Evolutionary conservation across 2,329 filamentous ascomycete species (phyloP).

Genomic region (Microcyclosporella mali): DNA sequence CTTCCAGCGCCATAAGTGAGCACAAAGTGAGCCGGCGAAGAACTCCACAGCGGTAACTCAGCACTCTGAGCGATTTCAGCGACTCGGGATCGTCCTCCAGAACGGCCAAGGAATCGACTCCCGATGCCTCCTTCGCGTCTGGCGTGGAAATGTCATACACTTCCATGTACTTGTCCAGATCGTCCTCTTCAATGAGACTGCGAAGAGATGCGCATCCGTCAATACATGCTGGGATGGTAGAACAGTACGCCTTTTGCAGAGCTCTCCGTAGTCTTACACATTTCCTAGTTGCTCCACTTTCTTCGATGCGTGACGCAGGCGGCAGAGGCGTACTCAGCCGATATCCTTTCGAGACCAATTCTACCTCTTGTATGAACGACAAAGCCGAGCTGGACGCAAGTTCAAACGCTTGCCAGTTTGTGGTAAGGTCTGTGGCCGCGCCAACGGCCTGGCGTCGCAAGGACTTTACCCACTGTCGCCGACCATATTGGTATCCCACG

Average conservation of each 20-base stretch:
- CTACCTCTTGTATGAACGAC: slow-evolving; percentile 86
- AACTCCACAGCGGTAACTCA: slow-evolving; percentile 66
- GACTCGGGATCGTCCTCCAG: slow-evolving; percentile 70
- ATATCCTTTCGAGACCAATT: slow-evolving; percentile 86
- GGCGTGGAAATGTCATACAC: slow-evolving; percentile 46
- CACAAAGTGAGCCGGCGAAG: slow-evolving; percentile 81
- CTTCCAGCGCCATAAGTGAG: slow-evolving; percentile 80
- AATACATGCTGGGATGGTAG: slow-evolving; percentile 65
- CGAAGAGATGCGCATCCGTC: slow-evolving; percentile 64
- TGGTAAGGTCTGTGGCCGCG: slow-evolving; percentile 62
- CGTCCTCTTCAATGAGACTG: slow-evolving; percentile 67
- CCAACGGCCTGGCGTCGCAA: slow-evolving; percentile 67
- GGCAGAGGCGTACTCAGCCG: slow-evolving; percentile 83
- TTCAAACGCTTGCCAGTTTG: slow-evolving; percentile 74
- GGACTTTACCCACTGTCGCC: slow-evolving; percentile 75
- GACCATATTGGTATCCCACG: slow-evolving; percentile 64
- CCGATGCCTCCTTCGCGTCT: slow-evolving; percentile 48
- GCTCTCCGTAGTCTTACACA: slow-evolving; percentile 73
- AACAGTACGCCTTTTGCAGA: slow-evolving; percentile 63
- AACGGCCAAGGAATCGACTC: slow-evolving; percentile 40
- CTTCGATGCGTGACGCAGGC: slow-evolving; percentile 86
- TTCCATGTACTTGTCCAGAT: slow-evolving; percentile 88
- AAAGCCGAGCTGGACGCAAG: slow-evolving; percentile 68
- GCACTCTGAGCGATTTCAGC: slow-evolving; percentile 66
- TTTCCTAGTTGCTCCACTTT: slow-evolving; percentile 61